Evolutionary conservation across 768 basidiomycete species (phyloP), one percentile per base, ranked within the genome.

Genomic region (Collybia nuda): DNA sequence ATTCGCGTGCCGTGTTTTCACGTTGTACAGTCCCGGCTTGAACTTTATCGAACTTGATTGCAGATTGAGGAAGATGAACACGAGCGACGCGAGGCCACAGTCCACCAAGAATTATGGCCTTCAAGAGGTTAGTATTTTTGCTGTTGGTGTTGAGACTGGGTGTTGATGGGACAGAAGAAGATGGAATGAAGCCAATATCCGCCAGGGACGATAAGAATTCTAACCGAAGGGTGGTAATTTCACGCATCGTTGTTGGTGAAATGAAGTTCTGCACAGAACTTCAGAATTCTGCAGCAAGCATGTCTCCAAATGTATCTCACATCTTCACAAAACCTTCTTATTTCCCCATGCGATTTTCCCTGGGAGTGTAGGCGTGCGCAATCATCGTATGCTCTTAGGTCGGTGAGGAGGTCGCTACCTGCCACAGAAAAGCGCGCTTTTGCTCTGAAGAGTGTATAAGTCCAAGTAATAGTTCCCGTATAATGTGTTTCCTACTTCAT

Each of bases 331-430:
- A 92, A 95, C 17, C 62, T 58, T 39, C 76, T 71, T 24, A 86
- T 67, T 22, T 67, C 62, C 28, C 62, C 56, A 0, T 74, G 72
- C 2, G 80, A 69, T 45, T 80, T 78, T 5, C 78, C 76, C n/a
- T 79, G 74, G 0, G 70, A 61, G 15, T 76, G 75, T 40, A 87
- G 64, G 47, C 73, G 66, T 47, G 74, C 58, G 52, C 80, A 87
- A 53, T 84, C 78, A 37, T 87, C 75, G 61, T 88, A 95, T 1
- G 91, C 93, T 40, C 80, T 75, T 14, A 84, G 74, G 54, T 93
- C 90, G 0, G 93, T 94, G 42, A 97, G 71, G 1, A 97, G 75
- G 62, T 98, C 95, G 53, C 92, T 94, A 47, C 85, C 83, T 28
- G 75, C 85, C 12, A 74, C 78, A 11, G 79, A 70, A 56, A 97